Evolutionary conservation across 257 asterid genomes (phyloP).

Genomic region (Capsicum baccatum): DNA sequence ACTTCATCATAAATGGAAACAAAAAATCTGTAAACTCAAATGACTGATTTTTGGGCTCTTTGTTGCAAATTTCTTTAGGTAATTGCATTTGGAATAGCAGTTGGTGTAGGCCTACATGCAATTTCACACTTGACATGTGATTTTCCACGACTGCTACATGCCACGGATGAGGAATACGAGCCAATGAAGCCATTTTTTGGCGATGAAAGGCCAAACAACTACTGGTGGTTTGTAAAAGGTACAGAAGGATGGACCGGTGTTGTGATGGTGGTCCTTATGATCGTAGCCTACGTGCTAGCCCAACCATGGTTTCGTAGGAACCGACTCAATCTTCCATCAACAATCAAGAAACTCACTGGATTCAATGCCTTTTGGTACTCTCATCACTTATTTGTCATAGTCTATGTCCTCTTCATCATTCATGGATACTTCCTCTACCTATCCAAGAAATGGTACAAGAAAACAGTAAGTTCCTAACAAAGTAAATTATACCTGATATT

Average conservation of each 20-base stretch:
- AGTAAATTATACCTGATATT: neutral
- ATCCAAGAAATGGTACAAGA: constrained; percentile 61
- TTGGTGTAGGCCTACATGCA: constrained; percentile 38
- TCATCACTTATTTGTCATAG: constrained; percentile 59
- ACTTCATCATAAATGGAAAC: constrained; percentile 23
- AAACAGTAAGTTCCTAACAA: constrained; percentile 48
- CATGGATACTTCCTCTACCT: constrained; percentile 64
- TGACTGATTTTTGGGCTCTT: neutral
- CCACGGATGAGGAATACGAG: constrained; percentile 37
- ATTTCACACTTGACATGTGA: constrained; percentile 38
- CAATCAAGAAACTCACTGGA: constrained; percentile 59
- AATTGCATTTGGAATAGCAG: constrained; percentile 32
- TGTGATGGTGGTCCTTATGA: constrained; percentile 38
- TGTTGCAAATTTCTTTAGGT: constrained; percentile 14
- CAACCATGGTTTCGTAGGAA: constrained; percentile 38
- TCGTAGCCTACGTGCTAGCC: constrained; percentile 35
- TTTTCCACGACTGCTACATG: constrained; percentile 35
- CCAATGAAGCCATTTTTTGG: constrained; percentile 44
- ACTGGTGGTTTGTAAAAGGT: constrained; percentile 42
- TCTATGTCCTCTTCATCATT: constrained; percentile 53
- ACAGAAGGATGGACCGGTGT: constrained; percentile 40
- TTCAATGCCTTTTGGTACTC: constrained; percentile 80
- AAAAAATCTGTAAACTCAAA: neutral
- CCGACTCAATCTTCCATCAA: constrained; percentile 48
- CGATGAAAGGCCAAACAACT: constrained; percentile 36